A percentile compares a stretch with the other conserved stretches of the same genome.
phyloP scores from a whole-genome alignment of 345 rosid genomes.

The Salix arbutifolia region DNA sequence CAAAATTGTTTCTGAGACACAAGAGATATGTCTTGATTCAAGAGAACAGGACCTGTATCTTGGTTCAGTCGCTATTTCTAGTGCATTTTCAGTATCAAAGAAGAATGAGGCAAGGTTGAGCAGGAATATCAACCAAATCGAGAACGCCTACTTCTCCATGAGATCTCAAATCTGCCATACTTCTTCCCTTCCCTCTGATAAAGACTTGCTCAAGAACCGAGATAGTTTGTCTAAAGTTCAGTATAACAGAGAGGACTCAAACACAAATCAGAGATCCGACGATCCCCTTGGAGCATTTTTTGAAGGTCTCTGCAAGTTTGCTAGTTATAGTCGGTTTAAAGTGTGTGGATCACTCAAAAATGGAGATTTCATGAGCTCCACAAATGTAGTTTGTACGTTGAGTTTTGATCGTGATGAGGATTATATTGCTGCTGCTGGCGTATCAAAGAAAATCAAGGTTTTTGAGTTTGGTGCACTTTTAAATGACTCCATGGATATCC shows the following conservation, averaged over 20 bases:
- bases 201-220: conserved; percentile 4
- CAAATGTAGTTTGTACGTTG: conserved; percentile 85
- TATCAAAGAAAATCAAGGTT: conserved; percentile 86
- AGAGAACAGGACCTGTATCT: conserved; percentile 19
- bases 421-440: conserved; percentile 90
- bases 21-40: conserved; percentile 13
- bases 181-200: not conserved
- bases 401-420: conserved; percentile 82
- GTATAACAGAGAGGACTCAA: conserved; percentile 36
- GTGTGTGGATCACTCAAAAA: conserved; percentile 63
- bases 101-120: conserved; percentile 25
- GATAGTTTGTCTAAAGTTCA: not conserved
- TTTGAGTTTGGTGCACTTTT: conserved; percentile 70
- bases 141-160: conserved; percentile 71
- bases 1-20: conserved; percentile 24
- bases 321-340: conserved; percentile 67
- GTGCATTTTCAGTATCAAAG: conserved; percentile 18
- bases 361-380: conserved; percentile 61
- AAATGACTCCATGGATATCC: conserved; percentile 73
- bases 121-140: conserved; percentile 59
- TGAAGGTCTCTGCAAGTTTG: conserved; percentile 87
- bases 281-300: conserved; percentile 72
- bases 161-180: conserved; percentile 50
- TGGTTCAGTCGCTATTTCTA: conserved; percentile 10
- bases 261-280: conserved; percentile 7